phyloP scores from a whole-genome alignment of 176 grass and related monocot genomes.

The sorghum (Sorghum bicolor) region DNA sequence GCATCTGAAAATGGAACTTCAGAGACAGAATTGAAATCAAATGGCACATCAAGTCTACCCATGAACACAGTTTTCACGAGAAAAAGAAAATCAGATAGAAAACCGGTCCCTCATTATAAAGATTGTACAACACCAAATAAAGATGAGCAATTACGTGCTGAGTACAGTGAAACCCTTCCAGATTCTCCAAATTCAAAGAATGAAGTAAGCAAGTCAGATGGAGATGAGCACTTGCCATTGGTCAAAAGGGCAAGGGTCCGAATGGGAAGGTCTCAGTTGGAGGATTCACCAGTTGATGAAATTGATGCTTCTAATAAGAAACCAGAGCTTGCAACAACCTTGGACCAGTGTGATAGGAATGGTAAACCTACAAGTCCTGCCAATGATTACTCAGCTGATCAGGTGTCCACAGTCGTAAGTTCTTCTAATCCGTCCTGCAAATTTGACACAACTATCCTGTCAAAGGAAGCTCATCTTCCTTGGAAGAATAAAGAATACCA shows the following conservation, averaged over 20 bases:
- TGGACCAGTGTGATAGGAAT: conserved; percentile 26
- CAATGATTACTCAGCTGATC: conserved; percentile 33
- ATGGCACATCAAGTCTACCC: conserved; percentile 43
- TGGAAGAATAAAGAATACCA: conserved; percentile 66
- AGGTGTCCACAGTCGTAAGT: conserved; percentile 6
- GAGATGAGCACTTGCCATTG: conserved; percentile 94
- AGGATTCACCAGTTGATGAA: conserved; percentile 34
- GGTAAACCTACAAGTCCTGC: not conserved
- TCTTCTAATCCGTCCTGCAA: conserved; percentile 23
- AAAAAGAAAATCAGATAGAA: conserved; percentile 61
- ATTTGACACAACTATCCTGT: conserved; percentile 31
- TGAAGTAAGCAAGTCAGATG: conserved; percentile 69
- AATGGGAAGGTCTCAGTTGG: conserved; percentile 66
- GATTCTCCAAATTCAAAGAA: conserved; percentile 62
- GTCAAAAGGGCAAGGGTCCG: conserved; percentile 98
- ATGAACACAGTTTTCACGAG: conserved; percentile 57
- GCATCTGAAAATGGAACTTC: conserved; percentile 52
- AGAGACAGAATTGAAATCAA: conserved; percentile 40
- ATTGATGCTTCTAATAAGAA: conserved; percentile 32
- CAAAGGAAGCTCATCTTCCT: conserved; percentile 32
- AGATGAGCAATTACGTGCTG: conserved; percentile 36
- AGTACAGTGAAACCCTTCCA: conserved; percentile 30
- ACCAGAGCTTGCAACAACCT: conserved; percentile 10
- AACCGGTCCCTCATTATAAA: conserved; percentile 12
- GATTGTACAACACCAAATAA: conserved; percentile 38